phyloP scores from a whole-genome alignment of 345 rosid genomes.

The Tarenaya hassleriana region DNA sequence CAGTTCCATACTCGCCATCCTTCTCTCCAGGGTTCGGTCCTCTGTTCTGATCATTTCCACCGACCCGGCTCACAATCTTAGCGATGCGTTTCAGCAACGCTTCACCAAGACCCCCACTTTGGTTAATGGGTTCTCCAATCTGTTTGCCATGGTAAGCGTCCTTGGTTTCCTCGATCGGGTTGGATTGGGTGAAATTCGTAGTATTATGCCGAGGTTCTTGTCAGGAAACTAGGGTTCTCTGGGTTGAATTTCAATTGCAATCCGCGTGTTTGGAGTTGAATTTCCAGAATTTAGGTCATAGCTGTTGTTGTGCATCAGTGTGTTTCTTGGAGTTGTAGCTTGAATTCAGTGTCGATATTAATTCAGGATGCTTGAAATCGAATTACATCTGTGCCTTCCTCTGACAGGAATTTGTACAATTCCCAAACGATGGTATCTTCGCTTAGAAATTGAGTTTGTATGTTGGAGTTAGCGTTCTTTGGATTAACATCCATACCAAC shows the following conservation, averaged over 20 bases:
- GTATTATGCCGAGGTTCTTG: background rate
- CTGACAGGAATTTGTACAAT: background rate
- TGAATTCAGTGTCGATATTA: background rate
- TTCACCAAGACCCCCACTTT: slow-evolving; percentile 84
- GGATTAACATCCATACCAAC: background rate
- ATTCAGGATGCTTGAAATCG: slow-evolving; percentile 1
- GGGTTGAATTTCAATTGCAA: background rate
- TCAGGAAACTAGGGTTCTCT: slow-evolving; percentile 7
- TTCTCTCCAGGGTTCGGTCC: slow-evolving; percentile 70
- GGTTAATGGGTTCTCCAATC: slow-evolving; percentile 87
- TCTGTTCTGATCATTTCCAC: slow-evolving; percentile 98
- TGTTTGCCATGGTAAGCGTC: slow-evolving; percentile 75
- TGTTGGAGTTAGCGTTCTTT: background rate
- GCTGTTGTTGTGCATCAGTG: background rate
- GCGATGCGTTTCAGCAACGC: slow-evolving; percentile 97
- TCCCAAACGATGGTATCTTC: background rate
- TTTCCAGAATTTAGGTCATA: no score
- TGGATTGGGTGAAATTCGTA: slow-evolving; percentile 7
- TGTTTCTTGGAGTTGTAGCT: background rate
- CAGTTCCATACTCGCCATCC: slow-evolving; percentile 82
- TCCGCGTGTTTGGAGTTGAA: slow-evolving; percentile 1
- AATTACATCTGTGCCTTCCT: background rate
- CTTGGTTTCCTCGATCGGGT: slow-evolving; percentile 11
- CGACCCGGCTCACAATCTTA: slow-evolving; percentile 99
- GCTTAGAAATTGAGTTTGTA: slow-evolving; percentile 5